Conservation (phyloP, 805 yeast species). For the Saturnispora hagleri region DNA sequence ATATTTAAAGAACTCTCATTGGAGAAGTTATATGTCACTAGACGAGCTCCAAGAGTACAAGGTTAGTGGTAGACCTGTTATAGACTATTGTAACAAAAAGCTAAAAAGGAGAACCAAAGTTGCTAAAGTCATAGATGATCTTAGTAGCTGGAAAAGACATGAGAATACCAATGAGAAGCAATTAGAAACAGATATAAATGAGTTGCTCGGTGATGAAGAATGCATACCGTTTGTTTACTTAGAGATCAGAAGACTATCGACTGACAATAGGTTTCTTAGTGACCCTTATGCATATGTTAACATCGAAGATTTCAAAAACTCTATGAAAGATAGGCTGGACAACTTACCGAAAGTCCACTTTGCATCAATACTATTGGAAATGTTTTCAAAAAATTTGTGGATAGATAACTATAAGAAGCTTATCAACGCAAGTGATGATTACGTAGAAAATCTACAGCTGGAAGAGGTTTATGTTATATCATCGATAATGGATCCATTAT, state of each 20-base stretch:
- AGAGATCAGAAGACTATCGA: neutral
- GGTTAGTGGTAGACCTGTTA: neutral
- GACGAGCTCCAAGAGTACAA: neutral
- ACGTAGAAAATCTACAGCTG: neutral
- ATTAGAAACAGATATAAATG: neutral
- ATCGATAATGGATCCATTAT: slow-evolving; percentile 3
- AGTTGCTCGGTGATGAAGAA: neutral
- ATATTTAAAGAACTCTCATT: neutral
- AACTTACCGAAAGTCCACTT: neutral
- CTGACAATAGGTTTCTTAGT: neutral
- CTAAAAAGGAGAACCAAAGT: neutral
- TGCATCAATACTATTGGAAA: neutral
- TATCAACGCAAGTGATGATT: neutral
- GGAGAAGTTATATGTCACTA: neutral
- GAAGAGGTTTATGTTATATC: slow-evolving; percentile 1
- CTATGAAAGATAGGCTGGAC: neutral
- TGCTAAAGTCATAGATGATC: neutral
- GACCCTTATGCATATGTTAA: neutral
- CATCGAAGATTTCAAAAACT: neutral
- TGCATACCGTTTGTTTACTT: neutral
- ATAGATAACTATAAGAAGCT: neutral
- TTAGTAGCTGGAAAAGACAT: neutral
- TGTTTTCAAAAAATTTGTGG: neutral
- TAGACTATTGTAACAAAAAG: neutral
- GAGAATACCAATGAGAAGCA: neutral